Evolutionary conservation across 2,329 filamentous ascomycete species (phyloP), one percentile per base, ranked within the genome.

Genomic region (Hymenoscyphus fructigenus): DNA sequence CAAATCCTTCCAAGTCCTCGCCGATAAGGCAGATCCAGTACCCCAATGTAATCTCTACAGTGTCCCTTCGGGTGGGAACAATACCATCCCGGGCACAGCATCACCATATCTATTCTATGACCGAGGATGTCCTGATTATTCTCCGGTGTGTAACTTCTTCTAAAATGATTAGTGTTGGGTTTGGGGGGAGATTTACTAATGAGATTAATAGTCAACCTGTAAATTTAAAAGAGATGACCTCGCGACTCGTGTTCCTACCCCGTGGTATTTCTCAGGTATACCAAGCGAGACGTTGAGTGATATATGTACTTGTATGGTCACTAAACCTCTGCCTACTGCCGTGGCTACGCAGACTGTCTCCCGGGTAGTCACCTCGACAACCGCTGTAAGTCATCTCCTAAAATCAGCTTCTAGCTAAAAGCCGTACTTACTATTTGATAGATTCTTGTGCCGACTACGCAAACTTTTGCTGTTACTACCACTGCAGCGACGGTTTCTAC

Each of bases 11-110:
- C 68, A 70, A 38, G 59, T 65, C 20, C 41, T 63, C 3, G 50
- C 62, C 4, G 58, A 66, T 53, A 20, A 53, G 28, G 65, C 36
- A n/a, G 63, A 64, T 34, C 50, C 62, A 2, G 47, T 57, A 7
- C 61, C 65, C 5, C 58, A 62, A 59, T 68, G 66, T 38, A 70
- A 67, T 44, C 44, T 70, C 6, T 70, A 68, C 41, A 67, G 60
- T 6, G 62, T 63, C 1, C 41, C 56, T 38, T 34, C 66, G 2
- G 57, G 53, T 2, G 41, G 53, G 1, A 63, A 58, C 20, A 66
- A 68, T 36, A 64, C 57, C 1, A 65, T 67, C 36, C 12, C 62
- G 1, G 65, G 63, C 1, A 41, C 62, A 10, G 60, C 57, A 10
- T 62, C 66, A 12, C 66, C 66, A 23, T 70, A 65, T 36, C 12